A percentile compares a stretch with the other conserved stretches of the same genome.
Conservation (phyloP, 179 eudicot species). For the Amaranthus tricolor region DNA sequence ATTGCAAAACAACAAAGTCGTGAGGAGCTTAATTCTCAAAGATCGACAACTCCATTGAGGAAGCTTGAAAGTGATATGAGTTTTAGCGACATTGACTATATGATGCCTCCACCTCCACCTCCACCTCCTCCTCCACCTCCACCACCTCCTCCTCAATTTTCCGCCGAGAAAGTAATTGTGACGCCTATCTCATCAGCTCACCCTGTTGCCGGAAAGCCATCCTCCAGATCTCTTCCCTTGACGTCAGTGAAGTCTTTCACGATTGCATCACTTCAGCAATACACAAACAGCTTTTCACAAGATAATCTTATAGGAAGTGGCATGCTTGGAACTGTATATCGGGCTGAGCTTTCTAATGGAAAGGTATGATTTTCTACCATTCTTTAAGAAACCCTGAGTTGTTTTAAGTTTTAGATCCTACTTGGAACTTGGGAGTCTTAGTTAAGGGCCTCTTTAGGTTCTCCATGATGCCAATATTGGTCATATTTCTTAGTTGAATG, state of each 20-base stretch:
- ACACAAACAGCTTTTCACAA: slow-evolving; percentile 93
- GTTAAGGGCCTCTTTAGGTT: neutral
- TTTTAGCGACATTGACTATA: slow-evolving; percentile 67
- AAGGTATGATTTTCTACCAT: slow-evolving; percentile 46
- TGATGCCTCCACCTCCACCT: slow-evolving; percentile 53
- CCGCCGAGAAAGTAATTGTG: slow-evolving; percentile 51
- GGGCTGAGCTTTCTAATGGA: slow-evolving; percentile 78
- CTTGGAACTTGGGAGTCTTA: neutral
- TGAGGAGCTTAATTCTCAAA: slow-evolving; percentile 41
- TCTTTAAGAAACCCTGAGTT: neutral
- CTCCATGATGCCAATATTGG: neutral
- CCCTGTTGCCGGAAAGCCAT: slow-evolving; percentile 30
- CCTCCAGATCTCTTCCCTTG: slow-evolving; percentile 46
- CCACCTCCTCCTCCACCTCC: slow-evolving; percentile 56
- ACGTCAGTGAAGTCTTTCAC: slow-evolving; percentile 74
- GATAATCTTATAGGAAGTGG: slow-evolving; percentile 87
- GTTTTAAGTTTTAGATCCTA: neutral
- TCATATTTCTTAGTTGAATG: neutral
- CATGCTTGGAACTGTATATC: slow-evolving; percentile 93
- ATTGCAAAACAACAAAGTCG: slow-evolving; percentile 43
- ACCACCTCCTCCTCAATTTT: slow-evolving; percentile 38
- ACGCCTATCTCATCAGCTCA: slow-evolving; percentile 49
- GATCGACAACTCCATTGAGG: slow-evolving; percentile 40
- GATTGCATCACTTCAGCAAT: slow-evolving; percentile 90
- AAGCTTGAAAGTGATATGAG: slow-evolving; percentile 52